Evolutionary conservation across 371 early-diverging fungal species (phyloP), one percentile per base, ranked within the genome.

Genomic region (Dinochytrium kinnereticum): DNA sequence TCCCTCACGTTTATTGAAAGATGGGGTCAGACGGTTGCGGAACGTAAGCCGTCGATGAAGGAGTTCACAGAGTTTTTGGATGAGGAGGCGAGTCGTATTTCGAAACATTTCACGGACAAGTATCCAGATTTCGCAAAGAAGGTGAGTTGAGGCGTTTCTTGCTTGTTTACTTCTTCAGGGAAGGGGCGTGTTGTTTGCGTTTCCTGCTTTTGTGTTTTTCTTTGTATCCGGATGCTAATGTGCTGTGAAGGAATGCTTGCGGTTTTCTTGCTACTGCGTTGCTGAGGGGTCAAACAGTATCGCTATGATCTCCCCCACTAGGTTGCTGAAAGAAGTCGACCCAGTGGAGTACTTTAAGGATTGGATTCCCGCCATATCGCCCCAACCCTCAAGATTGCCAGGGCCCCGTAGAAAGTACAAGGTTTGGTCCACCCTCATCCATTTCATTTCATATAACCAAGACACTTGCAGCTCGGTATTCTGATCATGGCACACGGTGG

Each of bases 401-500:
- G 71, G 71, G 30, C 55, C 49, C 28, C 69, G 79, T 51, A 38
- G 76, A 17, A 72, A 55, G 37, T 82, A 82, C 71, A 67, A 64
- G 30, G 64, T 64, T 24, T 24, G 7, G 5, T 13, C 13, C 13
- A 13, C 30, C 30, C 17, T 24, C 7, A 31, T 34, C 13, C 5
- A 3, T 19, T 30, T 34, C 3, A 19, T 13, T 15, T 64, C 5
- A 64, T n/a, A 36, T 37, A 2, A 64, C 17, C 64, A 34, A 17
- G 26, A 26, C 24, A 38, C 3, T 40, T 3, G 30, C 66, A 76
- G 50, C n/a, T 84, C n/a, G 85, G 81, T 5, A 81, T 77, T 71
- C 69, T 84, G n/a, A 31, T 84, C 51, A 81, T 82, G 80, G 64
- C 80, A 0, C 82, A 84, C 68, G 80, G 82, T 21, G 51, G 57